phyloP scores from a whole-genome alignment of 176 grass and related monocot species.

The Rhynchospora breviuscula region DNA sequence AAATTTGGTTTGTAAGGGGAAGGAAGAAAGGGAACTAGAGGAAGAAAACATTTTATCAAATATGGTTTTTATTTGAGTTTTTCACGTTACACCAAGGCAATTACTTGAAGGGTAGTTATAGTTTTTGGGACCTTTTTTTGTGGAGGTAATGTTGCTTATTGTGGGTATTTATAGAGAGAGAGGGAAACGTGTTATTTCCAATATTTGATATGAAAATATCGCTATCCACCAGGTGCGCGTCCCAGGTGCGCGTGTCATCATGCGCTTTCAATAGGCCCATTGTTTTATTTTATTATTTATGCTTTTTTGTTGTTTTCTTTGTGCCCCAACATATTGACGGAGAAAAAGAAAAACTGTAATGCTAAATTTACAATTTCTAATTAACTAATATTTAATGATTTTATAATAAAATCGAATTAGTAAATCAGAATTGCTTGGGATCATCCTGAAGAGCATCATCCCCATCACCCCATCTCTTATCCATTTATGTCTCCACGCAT shows the following conservation, averaged over 20 bases:
- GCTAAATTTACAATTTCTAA: not conserved
- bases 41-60: slow-evolving; percentile 6
- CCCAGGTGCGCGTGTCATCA: not conserved
- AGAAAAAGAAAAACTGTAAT: not conserved
- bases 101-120: not conserved
- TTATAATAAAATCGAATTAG: no score
- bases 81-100: not conserved
- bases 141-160: not conserved
- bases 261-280: not conserved
- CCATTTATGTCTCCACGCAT: no score
- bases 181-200: slow-evolving; percentile 15
- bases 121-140: not conserved
- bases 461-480: no score
- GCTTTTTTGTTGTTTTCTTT: not conserved
- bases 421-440: no score
- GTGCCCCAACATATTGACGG: not conserved
- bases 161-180: not conserved
- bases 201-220: not conserved
- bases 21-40: slow-evolving; percentile 8
- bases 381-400: no score
- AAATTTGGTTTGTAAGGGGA: not conserved
- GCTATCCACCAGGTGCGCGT: slow-evolving; percentile 2
- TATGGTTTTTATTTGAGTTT: not conserved
- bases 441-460: no score
- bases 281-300: not conserved